These are phyloP conservation scores for Cryptococcus jaspeensis DNA, from an alignment of 1,284 basidiomycete genomes.

Conservation along the genomic window DNA sequence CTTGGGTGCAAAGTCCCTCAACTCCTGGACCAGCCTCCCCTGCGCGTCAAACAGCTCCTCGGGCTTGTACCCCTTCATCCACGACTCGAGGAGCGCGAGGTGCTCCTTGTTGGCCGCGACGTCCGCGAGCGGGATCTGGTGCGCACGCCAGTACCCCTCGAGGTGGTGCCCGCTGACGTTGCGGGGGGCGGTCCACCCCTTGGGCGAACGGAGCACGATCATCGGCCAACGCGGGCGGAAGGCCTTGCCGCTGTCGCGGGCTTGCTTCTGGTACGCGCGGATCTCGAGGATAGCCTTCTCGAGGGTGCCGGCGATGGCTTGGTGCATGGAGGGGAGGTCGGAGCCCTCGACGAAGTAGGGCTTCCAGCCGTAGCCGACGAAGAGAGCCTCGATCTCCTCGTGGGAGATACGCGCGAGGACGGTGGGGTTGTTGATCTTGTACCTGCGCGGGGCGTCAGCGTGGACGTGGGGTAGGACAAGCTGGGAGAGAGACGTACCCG, in stretches of 20 bases:
- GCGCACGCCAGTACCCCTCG: conserved; percentile 62
- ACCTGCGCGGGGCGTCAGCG: conserved; percentile 24
- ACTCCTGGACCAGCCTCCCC: conserved; percentile 58
- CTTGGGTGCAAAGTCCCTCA: conserved; percentile 48
- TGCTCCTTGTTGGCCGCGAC: conserved; percentile 33
- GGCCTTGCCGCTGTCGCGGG: conserved; percentile 64
- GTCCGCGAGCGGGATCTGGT: conserved; percentile 38
- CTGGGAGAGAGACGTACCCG: conserved; percentile 33
- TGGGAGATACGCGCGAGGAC: conserved; percentile 39
- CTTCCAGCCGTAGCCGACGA: conserved; percentile 41
- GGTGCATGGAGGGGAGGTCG: conserved; percentile 40
- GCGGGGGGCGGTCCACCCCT: conserved; percentile 72
- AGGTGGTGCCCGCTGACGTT: conserved; percentile 64
- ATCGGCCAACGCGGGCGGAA: conserved; percentile 86
- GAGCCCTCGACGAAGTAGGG: conserved; percentile 43
- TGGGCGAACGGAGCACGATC: conserved; percentile 76
- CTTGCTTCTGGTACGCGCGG: conserved; percentile 68
- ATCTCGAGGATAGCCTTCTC: conserved; percentile 74
- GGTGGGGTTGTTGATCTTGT: conserved; percentile 46
- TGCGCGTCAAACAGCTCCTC: conserved; percentile 62
- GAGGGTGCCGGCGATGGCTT: conserved; percentile 66
- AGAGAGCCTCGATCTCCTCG: conserved; percentile 35
- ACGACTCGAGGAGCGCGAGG: conserved; percentile 59
- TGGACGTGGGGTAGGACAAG: too few species aligned
- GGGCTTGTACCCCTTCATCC: conserved; percentile 68